Evolutionary conservation across 2,329 filamentous ascomycete species (phyloP), one percentile per base, ranked within the genome.

Genomic region (Graphium sp.): DNA sequence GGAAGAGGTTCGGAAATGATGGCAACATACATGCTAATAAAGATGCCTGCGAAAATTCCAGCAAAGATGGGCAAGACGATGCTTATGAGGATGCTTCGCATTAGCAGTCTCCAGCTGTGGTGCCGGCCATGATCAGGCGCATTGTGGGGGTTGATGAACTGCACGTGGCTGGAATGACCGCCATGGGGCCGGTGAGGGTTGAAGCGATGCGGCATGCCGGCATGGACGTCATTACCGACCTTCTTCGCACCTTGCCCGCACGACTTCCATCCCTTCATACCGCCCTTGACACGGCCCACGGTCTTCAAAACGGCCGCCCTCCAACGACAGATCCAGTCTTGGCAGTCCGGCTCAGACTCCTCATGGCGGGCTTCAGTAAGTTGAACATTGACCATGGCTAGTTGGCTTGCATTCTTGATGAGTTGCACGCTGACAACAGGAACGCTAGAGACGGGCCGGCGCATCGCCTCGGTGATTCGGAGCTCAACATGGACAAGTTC

Each of bases 51-150:
- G 15, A 70, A 60, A 37, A 82, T 61, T 33, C 78, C 78, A 37
- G 81, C 61, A 29, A 77, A 52, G 30, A 81, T 58, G 2, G 78
- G 77, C 22, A 82, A 56, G 26, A 82, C 47, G 24, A 83, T 62
- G 35, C 74, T 68, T 21, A 69, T 56, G 36, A 65, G 57, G 28
- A 77, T 57, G n/a, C n/a, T n/a, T n/a, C n/a, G n/a, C 39, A 65
- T 65, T 41, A 59, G 57, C 26, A 71, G 28, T 32, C 29, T 14
- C 28, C n/a, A n/a, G 12, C 16, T 18, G 22, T 24, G 28, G 12
- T 19, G 27, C 10, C 15, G 19, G 13, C 17, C 12, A 15, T 24
- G 28, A 18, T 14, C 18, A 7, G 20, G 20, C n/a, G 7, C 16
- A 12, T 14, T 16, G 11, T 23, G 30, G 47, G 45, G 32, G 50